Conservation (phyloP, 257 asterid species). For the Nicotiana tomentosiformis region DNA sequence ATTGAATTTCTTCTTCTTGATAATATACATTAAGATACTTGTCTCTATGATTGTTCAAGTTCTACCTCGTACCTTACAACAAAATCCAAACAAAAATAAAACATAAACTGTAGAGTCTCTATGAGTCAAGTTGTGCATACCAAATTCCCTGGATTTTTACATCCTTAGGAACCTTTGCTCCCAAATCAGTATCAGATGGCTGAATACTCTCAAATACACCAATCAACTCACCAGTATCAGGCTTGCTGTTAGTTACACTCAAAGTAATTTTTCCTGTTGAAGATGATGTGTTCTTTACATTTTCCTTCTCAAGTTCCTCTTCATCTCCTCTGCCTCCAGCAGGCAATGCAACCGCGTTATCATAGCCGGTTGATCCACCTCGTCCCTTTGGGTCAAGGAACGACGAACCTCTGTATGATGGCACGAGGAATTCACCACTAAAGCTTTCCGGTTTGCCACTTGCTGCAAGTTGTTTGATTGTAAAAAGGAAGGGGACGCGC, state of each 20-base stretch:
- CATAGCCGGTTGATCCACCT: slow-evolving; percentile 94
- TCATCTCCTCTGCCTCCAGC: slow-evolving; percentile 98
- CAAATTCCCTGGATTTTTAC: slow-evolving; percentile 87
- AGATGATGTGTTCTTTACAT: slow-evolving; percentile 60
- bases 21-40: slow-evolving; percentile 32
- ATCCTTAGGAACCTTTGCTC: slow-evolving; percentile 85
- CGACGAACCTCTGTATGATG: slow-evolving; percentile 90
- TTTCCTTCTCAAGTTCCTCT: slow-evolving; percentile 89
- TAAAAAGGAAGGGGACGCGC: slow-evolving; percentile 90
- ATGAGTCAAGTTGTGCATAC: slow-evolving; percentile 84
- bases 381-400: slow-evolving; percentile 99
- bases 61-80: slow-evolving; percentile 29
- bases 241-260: slow-evolving; percentile 76
- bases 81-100: slow-evolving; percentile 30
- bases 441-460: slow-evolving; percentile 70
- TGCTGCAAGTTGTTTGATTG: slow-evolving; percentile 79
- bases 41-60: slow-evolving; percentile 20
- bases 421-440: slow-evolving; percentile 71
- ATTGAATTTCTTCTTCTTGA: no score
- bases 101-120: slow-evolving; percentile 11
- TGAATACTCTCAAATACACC: slow-evolving; percentile 92
- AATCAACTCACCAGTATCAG: slow-evolving; percentile 85
- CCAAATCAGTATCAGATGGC: slow-evolving; percentile 95
- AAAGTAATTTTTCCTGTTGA: slow-evolving; percentile 68
- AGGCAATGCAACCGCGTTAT: slow-evolving; percentile 89